phyloP scores from a whole-genome alignment of 345 rosid genomes.

The Eutrema japonicum region DNA sequence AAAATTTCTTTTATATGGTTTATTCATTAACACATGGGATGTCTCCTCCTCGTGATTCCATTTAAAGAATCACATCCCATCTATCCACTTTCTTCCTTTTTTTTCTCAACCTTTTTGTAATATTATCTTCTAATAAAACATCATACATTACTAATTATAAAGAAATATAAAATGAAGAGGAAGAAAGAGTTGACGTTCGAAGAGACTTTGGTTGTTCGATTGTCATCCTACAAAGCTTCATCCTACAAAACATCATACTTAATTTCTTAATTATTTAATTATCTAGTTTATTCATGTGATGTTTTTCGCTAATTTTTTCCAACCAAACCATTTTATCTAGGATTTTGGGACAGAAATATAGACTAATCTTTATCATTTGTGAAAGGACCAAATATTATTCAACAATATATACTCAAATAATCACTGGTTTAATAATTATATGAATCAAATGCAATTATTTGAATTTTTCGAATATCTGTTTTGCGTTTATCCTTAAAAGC shows the following conservation, averaged over 20 bases:
- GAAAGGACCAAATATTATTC: background rate
- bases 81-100: conserved; percentile 16
- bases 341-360: background rate
- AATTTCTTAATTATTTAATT: conserved; percentile 4
- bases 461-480: background rate
- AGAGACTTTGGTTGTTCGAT: conserved; percentile 43
- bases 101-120: conserved; percentile 22
- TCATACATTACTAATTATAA: conserved; percentile 12
- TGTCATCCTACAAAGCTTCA: conserved; percentile 33
- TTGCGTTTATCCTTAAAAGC: conserved; percentile 19
- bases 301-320: conserved; percentile 27
- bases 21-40: conserved; percentile 44
- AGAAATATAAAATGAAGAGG: conserved; percentile 16
- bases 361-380: background rate
- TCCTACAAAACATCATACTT: background rate
- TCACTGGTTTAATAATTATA: background rate
- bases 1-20: conserved; percentile 25
- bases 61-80: conserved; percentile 46
- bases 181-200: conserved; percentile 36
- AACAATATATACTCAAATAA: background rate
- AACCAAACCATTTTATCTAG: background rate
- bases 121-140: conserved; percentile 19
- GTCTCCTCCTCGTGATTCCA: conserved; percentile 49
- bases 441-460: background rate
- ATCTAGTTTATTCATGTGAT: conserved; percentile 30